Percentiles rank a stretch among this genome's conserved stretches.
Conservation (phyloP, 2,329 filamentous ascomycete species). For the Fusarium begoniae region DNA sequence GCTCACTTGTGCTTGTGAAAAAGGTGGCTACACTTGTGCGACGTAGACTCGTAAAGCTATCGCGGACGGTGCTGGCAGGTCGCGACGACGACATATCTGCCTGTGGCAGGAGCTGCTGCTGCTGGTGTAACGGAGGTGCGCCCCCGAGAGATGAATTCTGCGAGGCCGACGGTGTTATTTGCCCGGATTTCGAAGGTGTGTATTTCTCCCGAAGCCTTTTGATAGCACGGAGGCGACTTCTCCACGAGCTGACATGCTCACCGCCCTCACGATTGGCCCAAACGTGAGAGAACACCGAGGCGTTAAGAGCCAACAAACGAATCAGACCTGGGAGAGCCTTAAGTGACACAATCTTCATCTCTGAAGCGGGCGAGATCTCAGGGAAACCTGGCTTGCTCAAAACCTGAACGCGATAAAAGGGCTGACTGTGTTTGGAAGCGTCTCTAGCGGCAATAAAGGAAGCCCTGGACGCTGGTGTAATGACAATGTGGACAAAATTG, state of each 20-base stretch:
- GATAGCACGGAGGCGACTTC: conserved; percentile 85
- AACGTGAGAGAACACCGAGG: conserved; percentile 91
- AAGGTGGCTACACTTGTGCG: conserved; percentile 73
- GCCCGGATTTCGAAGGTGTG: conserved; percentile 54
- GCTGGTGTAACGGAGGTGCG: conserved; percentile 32
- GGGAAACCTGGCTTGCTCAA: conserved; percentile 90
- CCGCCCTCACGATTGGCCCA: conserved; percentile 81
- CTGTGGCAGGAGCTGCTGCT: conserved; percentile 34
- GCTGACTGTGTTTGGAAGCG: conserved; percentile 50
- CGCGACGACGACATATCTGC: conserved; percentile 45
- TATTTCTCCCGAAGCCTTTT: conserved; percentile 79
- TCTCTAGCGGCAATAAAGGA: conserved; percentile 75
- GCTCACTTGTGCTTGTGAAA: conserved; percentile 66
- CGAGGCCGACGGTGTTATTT: conserved; percentile 41
- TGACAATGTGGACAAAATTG: conserved; percentile 97
- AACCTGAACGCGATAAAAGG: conserved; percentile 89
- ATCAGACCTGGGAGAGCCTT: conserved; percentile 86
- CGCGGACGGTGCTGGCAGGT: conserved; percentile 62
- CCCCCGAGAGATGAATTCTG: conserved; percentile 45
- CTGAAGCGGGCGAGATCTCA: conserved; percentile 87
- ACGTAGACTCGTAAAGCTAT: conserved; percentile 69
- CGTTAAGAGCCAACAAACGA: conserved; percentile 88
- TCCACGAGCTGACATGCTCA: conserved; percentile 90
- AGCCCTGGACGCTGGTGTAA: conserved; percentile 84
- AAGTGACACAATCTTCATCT: conserved; percentile 88